Evolutionary conservation across 78 protist species (phyloP).

Genomic region (Isochrysis galbana): DNA sequence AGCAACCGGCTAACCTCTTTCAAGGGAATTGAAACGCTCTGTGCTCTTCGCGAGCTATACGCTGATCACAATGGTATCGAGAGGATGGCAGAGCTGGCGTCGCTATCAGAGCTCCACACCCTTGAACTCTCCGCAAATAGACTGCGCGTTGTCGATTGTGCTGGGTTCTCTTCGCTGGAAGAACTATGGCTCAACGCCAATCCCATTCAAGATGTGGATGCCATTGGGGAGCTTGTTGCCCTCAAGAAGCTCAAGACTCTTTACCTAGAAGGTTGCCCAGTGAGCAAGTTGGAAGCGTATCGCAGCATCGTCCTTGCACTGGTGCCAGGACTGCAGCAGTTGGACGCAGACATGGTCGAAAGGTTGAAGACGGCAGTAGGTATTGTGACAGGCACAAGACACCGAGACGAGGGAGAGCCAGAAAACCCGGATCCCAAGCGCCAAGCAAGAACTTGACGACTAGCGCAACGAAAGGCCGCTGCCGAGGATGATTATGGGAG

Average conservation of each 20-base stretch:
- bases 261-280: not conserved
- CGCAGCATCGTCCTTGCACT: not conserved
- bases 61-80: constrained; percentile 3
- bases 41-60: not conserved
- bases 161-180: not conserved
- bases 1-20: not conserved
- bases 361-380: not conserved
- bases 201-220: not conserved
- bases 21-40: not conserved
- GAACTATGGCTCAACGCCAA: not conserved
- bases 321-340: not conserved
- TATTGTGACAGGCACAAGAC: not conserved
- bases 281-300: not conserved
- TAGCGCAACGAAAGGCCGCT: too few relatives aligned
- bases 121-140: not conserved
- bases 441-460: too few relatives aligned
- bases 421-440: too few relatives aligned
- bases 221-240: not conserved
- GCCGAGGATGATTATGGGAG: too few relatives aligned
- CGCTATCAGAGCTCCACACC: not conserved
- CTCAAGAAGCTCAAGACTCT: not conserved
- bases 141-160: not conserved
- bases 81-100: not conserved
- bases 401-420: not conserved
- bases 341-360: not conserved